These are phyloP conservation scores for Chlorella vulgaris DNA, from an alignment of 139 green algal species.

Conservation along the genomic window DNA sequence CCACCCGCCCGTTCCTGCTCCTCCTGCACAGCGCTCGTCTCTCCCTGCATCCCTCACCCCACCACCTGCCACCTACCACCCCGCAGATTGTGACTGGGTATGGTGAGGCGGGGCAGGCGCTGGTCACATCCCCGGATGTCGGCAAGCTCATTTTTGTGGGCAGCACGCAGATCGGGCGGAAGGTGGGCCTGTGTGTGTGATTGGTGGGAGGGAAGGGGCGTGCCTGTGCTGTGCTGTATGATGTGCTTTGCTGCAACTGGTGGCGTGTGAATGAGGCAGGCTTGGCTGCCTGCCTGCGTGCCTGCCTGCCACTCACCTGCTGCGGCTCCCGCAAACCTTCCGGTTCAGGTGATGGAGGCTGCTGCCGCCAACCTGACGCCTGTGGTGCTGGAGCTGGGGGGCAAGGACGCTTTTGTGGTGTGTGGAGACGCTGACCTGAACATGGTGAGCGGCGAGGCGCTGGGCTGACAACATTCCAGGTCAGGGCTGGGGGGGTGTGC, in stretches of 20 bases:
- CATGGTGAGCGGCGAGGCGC: constrained; percentile 47
- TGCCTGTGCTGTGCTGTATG: not conserved
- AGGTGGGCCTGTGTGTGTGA: not conserved
- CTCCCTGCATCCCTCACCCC: not conserved
- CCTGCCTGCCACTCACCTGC: not conserved
- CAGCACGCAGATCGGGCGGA: constrained; percentile 66
- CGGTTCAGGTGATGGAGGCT: constrained; percentile 73
- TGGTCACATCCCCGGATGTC: constrained; percentile 81
- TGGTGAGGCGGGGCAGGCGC: constrained; percentile 85
- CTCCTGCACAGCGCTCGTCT: not conserved
- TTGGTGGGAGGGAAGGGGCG: not conserved
- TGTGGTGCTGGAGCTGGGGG: constrained; percentile 95
- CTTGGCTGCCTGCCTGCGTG: not conserved
- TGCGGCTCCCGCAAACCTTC: not conserved
- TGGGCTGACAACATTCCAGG: no score
- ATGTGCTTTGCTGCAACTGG: not conserved
- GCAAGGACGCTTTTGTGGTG: constrained; percentile 97
- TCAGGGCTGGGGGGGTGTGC: no score
- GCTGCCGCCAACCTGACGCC: constrained; percentile 86
- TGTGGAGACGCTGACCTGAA: constrained; percentile 87
- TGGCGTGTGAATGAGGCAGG: not conserved
- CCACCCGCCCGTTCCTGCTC: no score
- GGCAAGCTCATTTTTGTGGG: constrained; percentile 96
- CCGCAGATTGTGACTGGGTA: constrained; percentile 65
- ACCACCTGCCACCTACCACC: not conserved